Percentiles rank a stretch among this genome's conserved stretches.
These are phyloP conservation scores for Microcyclosporella mali DNA, from an alignment of 2,329 filamentous ascomycete species.

Conservation along the genomic window DNA sequence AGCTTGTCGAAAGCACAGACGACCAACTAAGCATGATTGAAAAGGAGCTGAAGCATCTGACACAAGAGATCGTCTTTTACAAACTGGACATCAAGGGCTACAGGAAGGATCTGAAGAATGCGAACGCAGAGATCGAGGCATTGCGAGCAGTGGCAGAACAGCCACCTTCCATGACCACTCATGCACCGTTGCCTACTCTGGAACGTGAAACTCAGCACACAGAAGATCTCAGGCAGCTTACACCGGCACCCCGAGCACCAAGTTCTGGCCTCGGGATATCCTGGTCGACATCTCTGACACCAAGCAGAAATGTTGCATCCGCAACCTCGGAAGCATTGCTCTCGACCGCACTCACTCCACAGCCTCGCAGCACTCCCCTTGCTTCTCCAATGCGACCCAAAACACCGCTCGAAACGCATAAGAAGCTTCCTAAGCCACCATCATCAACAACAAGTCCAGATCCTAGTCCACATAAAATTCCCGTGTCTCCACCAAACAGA, in stretches of 20 bases:
- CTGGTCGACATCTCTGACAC: conserved; percentile 1
- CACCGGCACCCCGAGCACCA: not conserved
- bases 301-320: not conserved
- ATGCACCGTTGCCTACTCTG: too few relatives aligned
- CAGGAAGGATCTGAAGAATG: conserved; percentile 33
- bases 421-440: conserved; percentile 24
- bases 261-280: conserved; percentile 17
- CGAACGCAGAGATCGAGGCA: conserved; percentile 26
- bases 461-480: not conserved
- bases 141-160: conserved; percentile 14
- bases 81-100: conserved; percentile 45
- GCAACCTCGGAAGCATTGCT: conserved; percentile 1
- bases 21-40: conserved; percentile 18
- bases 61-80: conserved; percentile 45
- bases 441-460: conserved; percentile 9
- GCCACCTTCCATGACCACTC: conserved; percentile 1
- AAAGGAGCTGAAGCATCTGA: conserved; percentile 23
- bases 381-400: conserved; percentile 5
- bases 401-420: conserved; percentile 18
- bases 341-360: not conserved
- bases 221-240: too few relatives aligned
- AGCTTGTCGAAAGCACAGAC: not conserved
- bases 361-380: not conserved
- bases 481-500: conserved; percentile 1
- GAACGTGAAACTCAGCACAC: too few relatives aligned